A percentile compares a stretch with the other conserved stretches of the same genome.
Conservation (phyloP, 1,139 yeast species). For the Suhomyces atakaporum region DNA sequence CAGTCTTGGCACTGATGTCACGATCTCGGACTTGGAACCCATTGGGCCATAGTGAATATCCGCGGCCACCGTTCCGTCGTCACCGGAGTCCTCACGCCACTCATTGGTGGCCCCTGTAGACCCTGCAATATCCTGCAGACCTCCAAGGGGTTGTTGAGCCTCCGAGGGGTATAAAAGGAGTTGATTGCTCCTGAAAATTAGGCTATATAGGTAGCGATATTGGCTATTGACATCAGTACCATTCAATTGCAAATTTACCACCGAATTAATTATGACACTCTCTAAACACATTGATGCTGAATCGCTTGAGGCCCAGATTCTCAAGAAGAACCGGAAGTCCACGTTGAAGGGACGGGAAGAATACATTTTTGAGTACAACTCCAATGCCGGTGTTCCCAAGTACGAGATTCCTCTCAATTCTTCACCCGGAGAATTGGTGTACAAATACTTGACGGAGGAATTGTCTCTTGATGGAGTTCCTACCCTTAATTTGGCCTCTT, state of each 20-base stretch:
- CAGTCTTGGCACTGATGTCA: not conserved
- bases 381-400: slow-evolving; percentile 43
- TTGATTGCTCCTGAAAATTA: not conserved
- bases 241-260: no score
- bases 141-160: not conserved
- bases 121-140: no score
- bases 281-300: slow-evolving; percentile 32
- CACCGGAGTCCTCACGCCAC: not conserved
- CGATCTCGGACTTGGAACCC: not conserved
- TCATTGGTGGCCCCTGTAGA: no score
- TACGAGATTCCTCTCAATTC: slow-evolving; percentile 62
- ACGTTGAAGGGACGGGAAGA: slow-evolving; percentile 30
- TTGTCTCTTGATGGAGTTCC: slow-evolving; percentile 84
- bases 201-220: no score
- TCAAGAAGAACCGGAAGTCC: slow-evolving; percentile 23
- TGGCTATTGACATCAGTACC: no score
- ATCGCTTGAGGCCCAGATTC: slow-evolving; percentile 24
- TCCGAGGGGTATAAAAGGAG: not conserved
- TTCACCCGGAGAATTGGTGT: slow-evolving; percentile 53
- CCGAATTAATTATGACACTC: slow-evolving; percentile 29
- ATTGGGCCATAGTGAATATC: no score
- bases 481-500: slow-evolving; percentile 80
- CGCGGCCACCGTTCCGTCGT: not conserved
- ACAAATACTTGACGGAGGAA: slow-evolving; percentile 68
- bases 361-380: slow-evolving; percentile 37